Percentiles rank a stretch among this genome's conserved stretches.
Evolutionary conservation across 139 green algal species (phyloP).

Genomic region (Ettlia oleoabundans): DNA sequence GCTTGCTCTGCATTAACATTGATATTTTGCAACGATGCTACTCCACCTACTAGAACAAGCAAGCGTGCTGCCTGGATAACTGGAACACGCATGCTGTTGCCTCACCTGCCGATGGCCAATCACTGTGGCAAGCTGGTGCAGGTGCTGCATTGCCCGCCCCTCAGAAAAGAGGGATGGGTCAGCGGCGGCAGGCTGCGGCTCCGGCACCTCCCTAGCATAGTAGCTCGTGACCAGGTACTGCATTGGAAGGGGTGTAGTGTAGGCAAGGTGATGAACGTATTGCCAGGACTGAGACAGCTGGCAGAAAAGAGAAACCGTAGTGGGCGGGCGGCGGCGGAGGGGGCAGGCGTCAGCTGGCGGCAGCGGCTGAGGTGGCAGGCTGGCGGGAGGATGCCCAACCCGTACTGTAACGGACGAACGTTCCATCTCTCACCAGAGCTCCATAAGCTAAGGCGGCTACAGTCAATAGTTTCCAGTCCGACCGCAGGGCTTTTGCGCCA

Average conservation of each 20-base stretch:
- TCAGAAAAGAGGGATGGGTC: slow-evolving; percentile 55
- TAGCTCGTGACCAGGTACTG: slow-evolving; percentile 4
- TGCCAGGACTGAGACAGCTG: too few species aligned
- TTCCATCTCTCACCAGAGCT: slow-evolving; percentile 3
- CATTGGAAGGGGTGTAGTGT: background rate
- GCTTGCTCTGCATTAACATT: too few species aligned
- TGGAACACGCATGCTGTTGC: too few species aligned
- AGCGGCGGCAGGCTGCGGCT: slow-evolving; percentile 29
- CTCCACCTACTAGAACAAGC: too few species aligned
- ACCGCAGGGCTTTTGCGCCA: too few species aligned
- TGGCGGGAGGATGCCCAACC: background rate
- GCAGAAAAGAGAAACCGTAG: too few species aligned
- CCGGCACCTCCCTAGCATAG: background rate
- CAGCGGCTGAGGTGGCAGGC: background rate
- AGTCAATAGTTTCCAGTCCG: background rate
- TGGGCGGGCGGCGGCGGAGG: background rate
- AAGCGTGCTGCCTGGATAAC: too few species aligned
- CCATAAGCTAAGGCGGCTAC: background rate
- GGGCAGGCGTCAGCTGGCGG: background rate
- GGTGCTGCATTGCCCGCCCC: slow-evolving; percentile 52
- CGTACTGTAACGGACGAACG: too few species aligned
- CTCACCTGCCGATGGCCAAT: slow-evolving; percentile 57
- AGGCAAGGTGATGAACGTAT: background rate
- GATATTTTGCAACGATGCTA: too few species aligned
- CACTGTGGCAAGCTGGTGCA: slow-evolving; percentile 44